These are phyloP conservation scores for Suillus spraguei DNA, from an alignment of 768 basidiomycete species.

Conservation along the genomic window DNA sequence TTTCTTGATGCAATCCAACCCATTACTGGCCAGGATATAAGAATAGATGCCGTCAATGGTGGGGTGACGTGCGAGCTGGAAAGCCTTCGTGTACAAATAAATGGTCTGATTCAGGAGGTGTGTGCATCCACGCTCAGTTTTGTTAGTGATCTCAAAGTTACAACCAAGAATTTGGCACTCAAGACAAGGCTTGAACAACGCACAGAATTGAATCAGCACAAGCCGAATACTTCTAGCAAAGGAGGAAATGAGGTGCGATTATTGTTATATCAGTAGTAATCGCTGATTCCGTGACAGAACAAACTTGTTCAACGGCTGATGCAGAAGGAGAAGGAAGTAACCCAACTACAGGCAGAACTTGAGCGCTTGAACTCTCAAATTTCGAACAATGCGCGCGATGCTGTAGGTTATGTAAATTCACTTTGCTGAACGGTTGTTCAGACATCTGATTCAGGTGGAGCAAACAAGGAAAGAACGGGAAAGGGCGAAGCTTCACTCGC, in stretches of 20 bases:
- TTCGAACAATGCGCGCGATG: conserved; percentile 57
- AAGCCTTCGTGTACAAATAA: conserved; percentile 55
- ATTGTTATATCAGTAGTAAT: background rate
- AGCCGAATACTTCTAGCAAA: conserved; percentile 46
- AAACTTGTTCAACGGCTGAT: conserved; percentile 80
- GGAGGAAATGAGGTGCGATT: conserved; percentile 55
- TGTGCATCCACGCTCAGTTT: conserved; percentile 12
- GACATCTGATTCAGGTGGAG: conserved; percentile 54
- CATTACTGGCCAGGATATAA: conserved; percentile 63
- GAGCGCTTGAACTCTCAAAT: conserved; percentile 62
- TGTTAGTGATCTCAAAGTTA: conserved; percentile 28
- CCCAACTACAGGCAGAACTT: conserved; percentile 72
- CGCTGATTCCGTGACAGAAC: conserved; percentile 46
- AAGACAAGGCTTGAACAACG: conserved; percentile 6
- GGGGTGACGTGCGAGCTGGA: conserved; percentile 63
- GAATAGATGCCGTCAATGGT: conserved; percentile 45
- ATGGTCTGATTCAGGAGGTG: conserved; percentile 68
- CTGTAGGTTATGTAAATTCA: conserved; percentile 43
- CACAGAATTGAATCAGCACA: conserved; percentile 21
- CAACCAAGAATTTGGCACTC: background rate
- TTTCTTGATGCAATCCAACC: conserved; percentile 62
- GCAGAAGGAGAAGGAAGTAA: conserved; percentile 84
- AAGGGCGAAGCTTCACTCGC: conserved; percentile 65
- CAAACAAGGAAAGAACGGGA: conserved; percentile 77
- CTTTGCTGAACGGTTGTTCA: background rate